phyloP scores from a whole-genome alignment of 257 asterid species.

The Gynochthodes officinalis region DNA sequence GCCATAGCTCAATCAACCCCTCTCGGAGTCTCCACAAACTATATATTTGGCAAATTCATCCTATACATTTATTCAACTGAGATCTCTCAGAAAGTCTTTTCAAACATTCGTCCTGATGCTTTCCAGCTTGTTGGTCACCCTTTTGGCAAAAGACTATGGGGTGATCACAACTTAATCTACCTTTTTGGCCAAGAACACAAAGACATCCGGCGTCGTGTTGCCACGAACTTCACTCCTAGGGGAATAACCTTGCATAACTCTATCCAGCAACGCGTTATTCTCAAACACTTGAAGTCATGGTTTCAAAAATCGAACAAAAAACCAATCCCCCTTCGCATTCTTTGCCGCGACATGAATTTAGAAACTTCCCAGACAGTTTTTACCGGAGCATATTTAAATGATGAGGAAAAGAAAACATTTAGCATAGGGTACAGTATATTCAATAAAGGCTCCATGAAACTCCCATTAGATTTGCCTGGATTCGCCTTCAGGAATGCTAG shows the following conservation, averaged over 20 bases:
- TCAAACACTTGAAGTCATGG: constrained; percentile 64
- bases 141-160: constrained; percentile 76
- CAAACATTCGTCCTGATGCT: constrained; percentile 77
- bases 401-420: constrained; percentile 46
- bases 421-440: constrained; percentile 57
- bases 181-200: constrained; percentile 74
- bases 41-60: constrained; percentile 65
- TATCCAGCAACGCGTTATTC: constrained; percentile 61
- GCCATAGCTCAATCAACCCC: constrained; percentile 49
- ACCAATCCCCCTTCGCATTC: constrained; percentile 52
- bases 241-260: constrained; percentile 55
- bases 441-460: constrained; percentile 70
- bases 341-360: constrained; percentile 77
- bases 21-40: constrained; percentile 62
- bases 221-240: constrained; percentile 74
- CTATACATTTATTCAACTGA: constrained; percentile 70
- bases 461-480: constrained; percentile 81
- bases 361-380: constrained; percentile 91
- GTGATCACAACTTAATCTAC: constrained; percentile 65
- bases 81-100: constrained; percentile 62
- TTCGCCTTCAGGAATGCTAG: constrained; percentile 77
- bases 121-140: constrained; percentile 86
- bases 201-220: constrained; percentile 59
- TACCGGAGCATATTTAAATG: constrained; percentile 59
- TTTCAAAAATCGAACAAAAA: constrained; percentile 7